Evolutionary conservation across 805 yeast species (phyloP).

Genomic region (Saturnispora galanensis): DNA sequence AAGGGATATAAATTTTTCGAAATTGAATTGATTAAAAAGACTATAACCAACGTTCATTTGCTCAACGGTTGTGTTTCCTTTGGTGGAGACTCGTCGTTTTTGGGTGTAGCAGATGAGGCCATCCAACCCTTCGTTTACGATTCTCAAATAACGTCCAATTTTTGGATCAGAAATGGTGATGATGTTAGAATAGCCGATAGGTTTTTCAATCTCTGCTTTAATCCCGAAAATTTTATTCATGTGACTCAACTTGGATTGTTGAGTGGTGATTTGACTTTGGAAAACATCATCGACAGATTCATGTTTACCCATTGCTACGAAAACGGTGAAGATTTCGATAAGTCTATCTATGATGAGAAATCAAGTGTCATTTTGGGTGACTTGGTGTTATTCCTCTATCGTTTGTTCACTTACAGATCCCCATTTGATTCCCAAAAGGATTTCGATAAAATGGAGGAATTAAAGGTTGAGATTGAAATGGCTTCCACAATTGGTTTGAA

Average conservation of each 20-base stretch:
- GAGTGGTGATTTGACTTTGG: conserved; percentile 25
- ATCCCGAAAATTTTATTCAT: conserved; percentile 34
- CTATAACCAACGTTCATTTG: conserved; percentile 10
- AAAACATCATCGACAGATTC: conserved; percentile 45
- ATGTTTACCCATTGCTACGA: conserved; percentile 31
- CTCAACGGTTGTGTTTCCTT: not conserved
- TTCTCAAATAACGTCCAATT: conserved; percentile 52
- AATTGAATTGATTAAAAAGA: conserved; percentile 11
- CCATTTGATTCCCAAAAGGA: conserved; percentile 20
- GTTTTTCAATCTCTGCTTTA: conserved; percentile 15
- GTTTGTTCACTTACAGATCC: conserved; percentile 28
- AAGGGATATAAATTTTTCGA: conserved; percentile 27
- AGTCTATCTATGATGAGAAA: conserved; percentile 40
- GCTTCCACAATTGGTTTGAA: conserved; percentile 40
- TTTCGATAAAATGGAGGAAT: conserved; percentile 11
- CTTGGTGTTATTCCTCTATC: conserved; percentile 35
- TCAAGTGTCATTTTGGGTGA: conserved; percentile 35
- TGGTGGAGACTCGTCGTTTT: conserved; percentile 9
- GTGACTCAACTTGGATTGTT: conserved; percentile 36
- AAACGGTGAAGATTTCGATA: conserved; percentile 15
- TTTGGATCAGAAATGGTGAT: conserved; percentile 69
- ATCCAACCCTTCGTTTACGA: conserved; percentile 51
- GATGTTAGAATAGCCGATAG: conserved; percentile 20
- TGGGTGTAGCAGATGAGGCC: conserved; percentile 45
- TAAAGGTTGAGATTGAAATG: conserved; percentile 31